Base-by-base conservation (phyloP, 306 rosid species). In the Quercus bicolor region DNA sequence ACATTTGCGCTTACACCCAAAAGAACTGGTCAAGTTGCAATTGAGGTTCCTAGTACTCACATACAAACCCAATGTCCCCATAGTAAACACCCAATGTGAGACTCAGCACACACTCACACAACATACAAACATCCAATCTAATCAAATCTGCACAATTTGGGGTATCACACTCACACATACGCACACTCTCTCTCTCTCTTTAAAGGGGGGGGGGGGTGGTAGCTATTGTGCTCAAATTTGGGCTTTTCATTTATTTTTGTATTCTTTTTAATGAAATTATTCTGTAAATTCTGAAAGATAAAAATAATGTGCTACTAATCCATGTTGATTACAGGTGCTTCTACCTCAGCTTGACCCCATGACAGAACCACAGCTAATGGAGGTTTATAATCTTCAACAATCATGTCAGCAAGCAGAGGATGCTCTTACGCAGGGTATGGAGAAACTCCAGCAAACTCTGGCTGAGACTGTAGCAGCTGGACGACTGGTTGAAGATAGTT, bases 401-500 rank as follows among this genome's bases (percentile, higher is more conserved):
- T 88, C 98, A 54, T 95, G 98, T 80, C 89, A 85, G 80, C 98
- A 95, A 83, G 98, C 96, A 74, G 98, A 95, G 86, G 98, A 95
- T 71, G 98, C 98, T 20, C 90, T 95, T 68, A 80, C 91, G 16
- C 97, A 91, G 83, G 98, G 98, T 21, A 88, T 88, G 96, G 93
- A 90, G 37, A 95, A 89, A 79, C 97, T 95, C 61, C 94, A 90
- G 80, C 88, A 80, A 75, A 81, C 81, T 54, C 86, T 95, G 52
- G 87, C 89, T 21, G 89, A 87, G 5, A 72, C 87, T 37, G 86
- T 92, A 29, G 97, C 87, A 54, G 88, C 80, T 55, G 90, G 92
- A 69, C 88, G 79, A 68, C 70, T 81, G 7, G 79, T 79, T 54
- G 94, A 92, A 78, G 97, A 85, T 70, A 76, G 65, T 75, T 76